phyloP scores from a whole-genome alignment of 495 filamentous ascomycete genomes.

The Friedmanniomyces simplex region DNA sequence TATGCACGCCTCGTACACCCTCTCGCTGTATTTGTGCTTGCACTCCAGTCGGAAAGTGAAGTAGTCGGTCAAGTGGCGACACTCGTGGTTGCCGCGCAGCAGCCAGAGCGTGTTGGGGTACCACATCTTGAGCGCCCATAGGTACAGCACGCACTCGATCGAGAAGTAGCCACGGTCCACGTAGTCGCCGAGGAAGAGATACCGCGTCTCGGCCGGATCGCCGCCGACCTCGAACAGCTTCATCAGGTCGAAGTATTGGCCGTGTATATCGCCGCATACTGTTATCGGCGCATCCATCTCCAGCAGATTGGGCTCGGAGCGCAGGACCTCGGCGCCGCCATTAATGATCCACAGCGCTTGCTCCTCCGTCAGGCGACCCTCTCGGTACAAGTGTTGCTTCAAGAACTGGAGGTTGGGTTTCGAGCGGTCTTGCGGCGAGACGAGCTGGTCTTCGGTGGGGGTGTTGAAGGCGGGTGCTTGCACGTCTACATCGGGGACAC shows the following conservation, averaged over 20 bases:
- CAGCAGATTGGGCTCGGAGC: conserved; percentile 82
- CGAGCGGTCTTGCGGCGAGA: conserved; percentile 64
- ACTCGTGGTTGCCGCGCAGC: conserved; percentile 95
- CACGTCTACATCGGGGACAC: conserved; percentile 51
- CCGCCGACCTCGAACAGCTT: conserved; percentile 98
- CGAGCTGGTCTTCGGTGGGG: conserved; percentile 73
- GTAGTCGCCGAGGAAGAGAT: conserved; percentile 95
- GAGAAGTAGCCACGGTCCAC: conserved; percentile 98
- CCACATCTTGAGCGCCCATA: conserved; percentile 98
- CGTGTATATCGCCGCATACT: conserved; percentile 97
- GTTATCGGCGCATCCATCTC: conserved; percentile 99
- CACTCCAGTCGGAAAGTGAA: conserved; percentile 99
- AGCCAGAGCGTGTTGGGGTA: conserved; percentile 97
- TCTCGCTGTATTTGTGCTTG: conserved; percentile 97
- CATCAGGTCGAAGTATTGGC: conserved; percentile 98
- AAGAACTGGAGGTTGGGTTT: conserved; percentile 91
- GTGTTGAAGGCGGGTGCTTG: conserved; percentile 91
- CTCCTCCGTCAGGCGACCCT: conserved; percentile 91
- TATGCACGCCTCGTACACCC: conserved; percentile 95
- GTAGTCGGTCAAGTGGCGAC: conserved; percentile 96
- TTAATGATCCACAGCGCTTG: conserved; percentile 94
- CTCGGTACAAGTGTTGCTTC: conserved; percentile 96
- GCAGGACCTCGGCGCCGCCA: conserved; percentile 70
- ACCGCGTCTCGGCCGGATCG: conserved; percentile 89
- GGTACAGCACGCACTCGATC: conserved; percentile 96